These are phyloP conservation scores for Leersia perrieri DNA, from an alignment of 176 grass and related monocot genomes.

Conservation along the genomic window DNA sequence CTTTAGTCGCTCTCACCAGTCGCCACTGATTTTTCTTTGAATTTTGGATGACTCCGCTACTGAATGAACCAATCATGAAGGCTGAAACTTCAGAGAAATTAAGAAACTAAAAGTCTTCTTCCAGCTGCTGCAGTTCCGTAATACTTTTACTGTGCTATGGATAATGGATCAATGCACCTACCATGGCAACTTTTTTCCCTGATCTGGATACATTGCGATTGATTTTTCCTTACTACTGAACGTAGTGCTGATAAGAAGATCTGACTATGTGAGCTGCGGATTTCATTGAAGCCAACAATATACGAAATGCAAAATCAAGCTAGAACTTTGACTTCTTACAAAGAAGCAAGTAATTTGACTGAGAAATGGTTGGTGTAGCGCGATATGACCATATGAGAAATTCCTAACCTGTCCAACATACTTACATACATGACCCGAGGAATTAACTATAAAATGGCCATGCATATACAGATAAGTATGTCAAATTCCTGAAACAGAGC, in stretches of 20 bases:
- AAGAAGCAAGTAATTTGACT: background rate
- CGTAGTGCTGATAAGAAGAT: background rate
- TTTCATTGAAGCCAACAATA: background rate
- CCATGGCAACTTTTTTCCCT: too few relatives aligned
- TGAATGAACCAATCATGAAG: background rate
- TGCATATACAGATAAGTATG: too few relatives aligned
- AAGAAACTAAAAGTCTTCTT: background rate
- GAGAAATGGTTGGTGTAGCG: background rate
- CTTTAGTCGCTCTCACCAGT: too few relatives aligned
- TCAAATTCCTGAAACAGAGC: too few relatives aligned
- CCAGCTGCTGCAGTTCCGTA: background rate
- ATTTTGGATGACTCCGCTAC: background rate
- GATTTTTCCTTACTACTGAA: background rate
- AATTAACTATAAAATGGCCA: too few relatives aligned
- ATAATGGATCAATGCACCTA: background rate
- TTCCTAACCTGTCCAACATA: background rate
- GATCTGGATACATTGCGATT: too few relatives aligned
- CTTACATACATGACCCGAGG: too few relatives aligned
- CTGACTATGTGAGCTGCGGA: background rate
- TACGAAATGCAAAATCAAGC: background rate
- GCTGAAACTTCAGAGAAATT: background rate
- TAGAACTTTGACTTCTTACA: background rate
- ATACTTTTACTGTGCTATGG: background rate
- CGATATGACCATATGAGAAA: background rate
- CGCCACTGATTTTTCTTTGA: too few relatives aligned